These are phyloP conservation scores for Obelidium mucronatum DNA, from an alignment of 192 early-diverging fungal genomes.

Conservation along the genomic window DNA sequence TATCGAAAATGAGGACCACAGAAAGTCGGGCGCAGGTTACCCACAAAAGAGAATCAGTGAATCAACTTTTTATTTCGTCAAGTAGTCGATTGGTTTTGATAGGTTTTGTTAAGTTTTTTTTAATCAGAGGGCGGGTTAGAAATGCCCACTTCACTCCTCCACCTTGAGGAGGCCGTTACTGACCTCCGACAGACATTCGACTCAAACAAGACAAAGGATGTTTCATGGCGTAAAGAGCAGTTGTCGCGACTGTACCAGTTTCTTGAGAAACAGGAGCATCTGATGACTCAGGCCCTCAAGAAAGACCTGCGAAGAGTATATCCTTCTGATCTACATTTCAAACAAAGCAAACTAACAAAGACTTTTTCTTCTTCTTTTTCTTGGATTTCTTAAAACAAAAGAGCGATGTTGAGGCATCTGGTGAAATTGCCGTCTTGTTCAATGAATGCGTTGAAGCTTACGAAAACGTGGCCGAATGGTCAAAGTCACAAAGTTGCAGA, in stretches of 20 bases:
- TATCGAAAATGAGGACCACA: no score
- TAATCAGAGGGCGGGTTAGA: no score
- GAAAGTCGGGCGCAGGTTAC: no score
- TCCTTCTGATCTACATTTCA: neutral
- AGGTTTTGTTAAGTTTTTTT: no score
- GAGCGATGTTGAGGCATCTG: neutral
- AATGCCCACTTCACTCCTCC: no score
- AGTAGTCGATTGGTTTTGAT: no score
- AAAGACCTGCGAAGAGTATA: conserved; percentile 36
- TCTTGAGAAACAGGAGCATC: conserved; percentile 42
- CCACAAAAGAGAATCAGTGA: no score
- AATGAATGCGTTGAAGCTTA: conserved; percentile 51
- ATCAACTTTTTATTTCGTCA: no score
- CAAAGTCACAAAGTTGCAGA: conserved; percentile 18
- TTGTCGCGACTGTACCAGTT: conserved; percentile 20
- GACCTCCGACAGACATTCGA: no score
- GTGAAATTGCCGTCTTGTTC: conserved; percentile 38
- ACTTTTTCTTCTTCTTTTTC: neutral
- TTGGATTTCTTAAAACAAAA: neutral
- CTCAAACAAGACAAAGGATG: conserved; percentile 33
- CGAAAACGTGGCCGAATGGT: conserved; percentile 52
- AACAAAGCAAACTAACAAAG: no score
- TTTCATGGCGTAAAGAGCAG: conserved; percentile 47
- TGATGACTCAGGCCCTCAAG: conserved; percentile 37
- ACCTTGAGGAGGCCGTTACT: no score